A percentile compares a stretch with the other conserved stretches of the same genome.
phyloP scores from a whole-genome alignment of 371 early-diverging fungal genomes.

The Batrachochytrium dendrobatidis region DNA sequence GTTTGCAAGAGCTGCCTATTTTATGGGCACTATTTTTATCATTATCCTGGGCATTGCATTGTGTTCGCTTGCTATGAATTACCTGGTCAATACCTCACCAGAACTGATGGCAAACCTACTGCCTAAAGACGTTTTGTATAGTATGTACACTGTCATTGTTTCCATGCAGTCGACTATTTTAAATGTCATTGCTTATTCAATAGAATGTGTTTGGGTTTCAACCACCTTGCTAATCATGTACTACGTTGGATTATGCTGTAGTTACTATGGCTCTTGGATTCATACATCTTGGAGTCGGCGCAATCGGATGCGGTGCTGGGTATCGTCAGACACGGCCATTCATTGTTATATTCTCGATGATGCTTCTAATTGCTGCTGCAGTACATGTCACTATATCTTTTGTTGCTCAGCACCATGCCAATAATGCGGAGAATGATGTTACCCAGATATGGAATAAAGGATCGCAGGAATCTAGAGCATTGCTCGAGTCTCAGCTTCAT shows the following conservation, averaged over 20 bases:
- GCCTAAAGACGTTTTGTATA: neutral
- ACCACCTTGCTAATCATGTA: neutral
- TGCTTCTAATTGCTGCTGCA: conserved; percentile 1
- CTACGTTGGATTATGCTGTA: neutral
- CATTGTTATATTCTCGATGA: neutral
- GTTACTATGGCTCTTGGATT: neutral
- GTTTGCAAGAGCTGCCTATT: neutral
- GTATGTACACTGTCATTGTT: conserved; percentile 1
- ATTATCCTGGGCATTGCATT: neutral
- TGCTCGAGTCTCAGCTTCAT: neutral
- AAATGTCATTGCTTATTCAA: neutral
- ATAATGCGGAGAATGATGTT: neutral
- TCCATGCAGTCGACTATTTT: neutral
- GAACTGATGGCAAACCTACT: neutral
- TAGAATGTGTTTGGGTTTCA: neutral
- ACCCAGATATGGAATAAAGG: neutral
- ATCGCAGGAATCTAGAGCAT: neutral
- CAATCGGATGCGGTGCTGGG: neutral
- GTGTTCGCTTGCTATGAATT: neutral
- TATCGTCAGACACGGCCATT: neutral
- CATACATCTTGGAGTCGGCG: too few relatives aligned
- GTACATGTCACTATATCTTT: neutral
- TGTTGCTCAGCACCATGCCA: neutral
- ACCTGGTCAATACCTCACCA: neutral
- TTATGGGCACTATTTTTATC: neutral